Evolutionary conservation across 2,329 filamentous ascomycete species (phyloP).

Genomic region (Clonostachys rhizophaga): DNA sequence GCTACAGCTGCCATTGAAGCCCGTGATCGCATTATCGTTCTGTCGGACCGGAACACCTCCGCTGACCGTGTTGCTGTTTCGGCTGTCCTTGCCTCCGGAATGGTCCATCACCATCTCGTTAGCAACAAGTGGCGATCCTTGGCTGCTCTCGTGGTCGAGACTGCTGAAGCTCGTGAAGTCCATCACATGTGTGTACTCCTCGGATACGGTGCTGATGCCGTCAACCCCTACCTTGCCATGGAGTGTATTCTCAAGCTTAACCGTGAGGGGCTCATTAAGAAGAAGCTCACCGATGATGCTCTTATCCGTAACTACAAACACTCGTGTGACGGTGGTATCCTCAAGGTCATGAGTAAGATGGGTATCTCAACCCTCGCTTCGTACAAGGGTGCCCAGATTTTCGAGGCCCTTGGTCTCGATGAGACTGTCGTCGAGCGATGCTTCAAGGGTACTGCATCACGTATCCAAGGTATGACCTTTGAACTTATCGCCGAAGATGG

Average conservation of each 20-base stretch:
- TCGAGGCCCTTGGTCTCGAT: slow-evolving; percentile 90
- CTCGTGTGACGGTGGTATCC: slow-evolving; percentile 90
- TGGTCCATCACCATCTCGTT: slow-evolving; percentile 93
- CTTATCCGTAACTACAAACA: slow-evolving; percentile 96
- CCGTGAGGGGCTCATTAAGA: slow-evolving; percentile 86
- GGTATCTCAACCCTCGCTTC: slow-evolving; percentile 94
- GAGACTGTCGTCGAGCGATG: slow-evolving; percentile 89
- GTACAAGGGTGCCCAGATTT: slow-evolving; percentile 98
- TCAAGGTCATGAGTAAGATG: slow-evolving; percentile 99
- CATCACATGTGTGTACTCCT: slow-evolving; percentile 99
- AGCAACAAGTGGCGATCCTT: slow-evolving; percentile 94
- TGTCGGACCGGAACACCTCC: slow-evolving; percentile 84
- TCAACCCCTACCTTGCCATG: slow-evolving; percentile 93
- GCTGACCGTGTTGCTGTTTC: slow-evolving; percentile 82
- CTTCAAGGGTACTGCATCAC: slow-evolving; percentile 90
- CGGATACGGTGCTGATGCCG: slow-evolving; percentile 89
- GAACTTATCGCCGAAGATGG: slow-evolving; percentile 91
- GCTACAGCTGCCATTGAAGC: slow-evolving; percentile 79
- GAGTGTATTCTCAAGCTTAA: slow-evolving; percentile 98
- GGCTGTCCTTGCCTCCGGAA: slow-evolving; percentile 79
- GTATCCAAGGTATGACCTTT: slow-evolving; percentile 91
- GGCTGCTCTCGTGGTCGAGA: slow-evolving; percentile 83
- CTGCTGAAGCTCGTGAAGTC: slow-evolving; percentile 91
- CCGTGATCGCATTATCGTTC: slow-evolving; percentile 78
- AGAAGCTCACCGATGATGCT: slow-evolving; percentile 75